Evolutionary conservation across 495 filamentous ascomycete species (phyloP).

Genomic region (Aspergillus coremiiformis): DNA sequence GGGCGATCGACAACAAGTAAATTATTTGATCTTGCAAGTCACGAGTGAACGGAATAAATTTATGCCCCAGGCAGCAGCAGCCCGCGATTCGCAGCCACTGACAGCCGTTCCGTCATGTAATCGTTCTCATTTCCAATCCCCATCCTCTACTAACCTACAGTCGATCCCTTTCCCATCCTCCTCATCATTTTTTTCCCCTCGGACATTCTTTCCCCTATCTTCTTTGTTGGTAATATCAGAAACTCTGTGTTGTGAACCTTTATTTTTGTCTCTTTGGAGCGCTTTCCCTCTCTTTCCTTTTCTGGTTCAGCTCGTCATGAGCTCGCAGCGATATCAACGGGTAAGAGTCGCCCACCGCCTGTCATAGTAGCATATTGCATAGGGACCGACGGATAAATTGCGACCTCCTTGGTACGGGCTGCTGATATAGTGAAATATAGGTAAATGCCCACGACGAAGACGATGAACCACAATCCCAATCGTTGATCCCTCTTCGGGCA

Average conservation of each 20-base stretch:
- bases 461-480: conserved; percentile 39
- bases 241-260: neutral
- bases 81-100: neutral
- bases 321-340: conserved; percentile 79
- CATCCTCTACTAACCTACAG: conserved; percentile 4
- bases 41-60: conserved; percentile 6
- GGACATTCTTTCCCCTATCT: conserved; percentile 4
- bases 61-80: conserved; percentile 9
- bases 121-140: neutral
- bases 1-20: no score
- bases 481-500: conserved; percentile 30
- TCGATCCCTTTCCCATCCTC: conserved; percentile 11
- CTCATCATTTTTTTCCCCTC: neutral
- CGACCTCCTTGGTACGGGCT: neutral
- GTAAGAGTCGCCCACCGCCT: conserved; percentile 41
- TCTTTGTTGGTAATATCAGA: conserved; percentile 4
- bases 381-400: neutral
- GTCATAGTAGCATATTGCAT: neutral
- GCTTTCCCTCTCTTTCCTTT: conserved; percentile 10
- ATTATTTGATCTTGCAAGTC: conserved; percentile 2
- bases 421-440: conserved; percentile 26
- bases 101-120: neutral
- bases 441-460: conserved; percentile 48
- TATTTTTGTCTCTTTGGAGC: neutral
- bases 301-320: conserved; percentile 52